Conservation (phyloP, 768 basidiomycete species). For the Xerocomellus chrysenteron region DNA sequence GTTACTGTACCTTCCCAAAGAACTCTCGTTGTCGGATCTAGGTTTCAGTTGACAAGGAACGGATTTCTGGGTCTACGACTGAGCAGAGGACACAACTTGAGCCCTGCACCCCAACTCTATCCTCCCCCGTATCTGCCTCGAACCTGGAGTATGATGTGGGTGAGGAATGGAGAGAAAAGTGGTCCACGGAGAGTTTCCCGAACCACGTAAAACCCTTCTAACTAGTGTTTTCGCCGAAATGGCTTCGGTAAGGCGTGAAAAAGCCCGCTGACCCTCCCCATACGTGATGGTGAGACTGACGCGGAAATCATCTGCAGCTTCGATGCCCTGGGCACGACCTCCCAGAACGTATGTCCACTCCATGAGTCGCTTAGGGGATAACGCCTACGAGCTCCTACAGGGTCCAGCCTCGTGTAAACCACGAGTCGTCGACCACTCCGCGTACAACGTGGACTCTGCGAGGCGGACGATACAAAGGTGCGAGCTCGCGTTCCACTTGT, state of each 20-base stretch:
- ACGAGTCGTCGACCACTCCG: background rate
- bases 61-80: too few species aligned
- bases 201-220: conserved; percentile 17
- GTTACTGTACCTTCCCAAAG: background rate
- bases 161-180: conserved; percentile 10
- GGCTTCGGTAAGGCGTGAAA: conserved; percentile 16
- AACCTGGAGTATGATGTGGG: conserved; percentile 8
- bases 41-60: too few species aligned
- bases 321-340: conserved; percentile 23
- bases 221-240: background rate
- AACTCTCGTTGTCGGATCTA: background rate
- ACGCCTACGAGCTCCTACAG: conserved; percentile 5
- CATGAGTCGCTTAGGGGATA: conserved; percentile 12
- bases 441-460: background rate
- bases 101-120: background rate
- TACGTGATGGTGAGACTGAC: conserved; percentile 20
- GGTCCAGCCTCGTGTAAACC: conserved; percentile 12
- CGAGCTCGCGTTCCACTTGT: background rate
- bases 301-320: conserved; percentile 17
- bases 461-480: conserved; percentile 18
- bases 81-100: background rate
- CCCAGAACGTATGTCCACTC: background rate
- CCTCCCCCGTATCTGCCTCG: background rate
- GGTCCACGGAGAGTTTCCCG: conserved; percentile 7
- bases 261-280: conserved; percentile 5